phyloP scores from a whole-genome alignment of 2,329 filamentous ascomycete species.

The Didymella exigua region DNA sequence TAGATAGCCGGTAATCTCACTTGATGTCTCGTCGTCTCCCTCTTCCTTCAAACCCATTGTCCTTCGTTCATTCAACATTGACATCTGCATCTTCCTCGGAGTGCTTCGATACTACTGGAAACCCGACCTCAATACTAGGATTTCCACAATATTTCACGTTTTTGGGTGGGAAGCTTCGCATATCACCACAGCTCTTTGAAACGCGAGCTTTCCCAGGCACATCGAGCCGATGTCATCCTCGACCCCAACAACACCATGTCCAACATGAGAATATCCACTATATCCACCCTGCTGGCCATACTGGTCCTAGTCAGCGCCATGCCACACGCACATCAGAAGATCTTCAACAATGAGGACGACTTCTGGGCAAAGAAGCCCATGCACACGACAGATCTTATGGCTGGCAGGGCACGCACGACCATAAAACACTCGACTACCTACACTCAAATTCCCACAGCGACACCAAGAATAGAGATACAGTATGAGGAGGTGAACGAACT shows the following conservation, averaged over 20 bases:
- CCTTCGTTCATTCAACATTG: neutral
- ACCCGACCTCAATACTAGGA: neutral
- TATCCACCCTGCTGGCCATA: neutral
- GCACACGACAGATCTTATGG: conserved; percentile 15
- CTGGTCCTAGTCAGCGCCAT: neutral
- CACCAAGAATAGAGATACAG: neutral
- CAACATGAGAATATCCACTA: neutral
- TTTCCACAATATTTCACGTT: neutral
- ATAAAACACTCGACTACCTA: neutral
- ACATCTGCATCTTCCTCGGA: neutral
- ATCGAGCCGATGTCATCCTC: neutral
- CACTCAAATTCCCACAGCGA: neutral
- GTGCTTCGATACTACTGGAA: neutral
- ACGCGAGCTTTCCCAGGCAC: neutral
- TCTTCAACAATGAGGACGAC: neutral
- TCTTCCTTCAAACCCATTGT: neutral
- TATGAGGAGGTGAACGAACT: conserved; percentile 1
- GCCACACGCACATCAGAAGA: neutral
- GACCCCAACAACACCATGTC: neutral
- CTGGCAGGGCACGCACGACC: neutral
- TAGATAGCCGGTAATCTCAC: neutral
- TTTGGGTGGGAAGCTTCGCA: neutral
- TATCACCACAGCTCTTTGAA: neutral
- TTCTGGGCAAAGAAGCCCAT: conserved; percentile 14
- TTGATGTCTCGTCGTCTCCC: neutral